These are phyloP conservation scores for Solanum ossicruentum DNA, from an alignment of 257 asterid genomes.

Conservation along the genomic window DNA sequence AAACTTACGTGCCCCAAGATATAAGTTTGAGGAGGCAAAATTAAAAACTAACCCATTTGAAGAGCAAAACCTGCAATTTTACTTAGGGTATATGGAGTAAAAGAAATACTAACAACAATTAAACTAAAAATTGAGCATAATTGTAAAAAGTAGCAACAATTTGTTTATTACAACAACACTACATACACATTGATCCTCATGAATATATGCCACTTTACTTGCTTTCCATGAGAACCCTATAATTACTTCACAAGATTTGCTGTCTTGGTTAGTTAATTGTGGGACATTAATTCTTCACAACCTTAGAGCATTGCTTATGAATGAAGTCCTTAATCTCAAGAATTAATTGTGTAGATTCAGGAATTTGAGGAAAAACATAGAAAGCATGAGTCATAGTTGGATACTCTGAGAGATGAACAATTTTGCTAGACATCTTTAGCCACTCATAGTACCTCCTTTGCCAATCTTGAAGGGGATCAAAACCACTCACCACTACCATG, in stretches of 20 bases:
- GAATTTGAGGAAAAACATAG: slow-evolving; percentile 47
- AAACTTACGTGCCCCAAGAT: not conserved
- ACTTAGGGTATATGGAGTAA: not conserved
- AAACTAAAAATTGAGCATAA: not conserved
- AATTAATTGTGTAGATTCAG: slow-evolving; percentile 39
- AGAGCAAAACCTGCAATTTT: not conserved
- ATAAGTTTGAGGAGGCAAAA: not conserved
- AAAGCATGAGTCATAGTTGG: slow-evolving; percentile 34
- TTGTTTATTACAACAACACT: not conserved
- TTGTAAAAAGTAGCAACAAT: not conserved
- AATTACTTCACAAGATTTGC: not conserved
- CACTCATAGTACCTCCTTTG: too few relatives aligned
- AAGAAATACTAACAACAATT: not conserved
- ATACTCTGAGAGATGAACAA: too few relatives aligned
- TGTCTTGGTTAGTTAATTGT: not conserved
- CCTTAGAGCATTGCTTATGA: slow-evolving; percentile 23
- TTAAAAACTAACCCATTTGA: not conserved
- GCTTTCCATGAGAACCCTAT: not conserved
- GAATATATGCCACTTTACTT: not conserved
- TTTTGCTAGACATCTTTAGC: too few relatives aligned
- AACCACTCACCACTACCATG: too few relatives aligned
- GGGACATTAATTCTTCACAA: not conserved
- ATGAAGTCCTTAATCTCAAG: slow-evolving; percentile 27
- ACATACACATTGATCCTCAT: not conserved
- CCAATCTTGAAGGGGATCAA: too few relatives aligned